Base-by-base conservation (phyloP, 1,139 yeast genomes). In the Blastobotrys ciferrii region DNA sequence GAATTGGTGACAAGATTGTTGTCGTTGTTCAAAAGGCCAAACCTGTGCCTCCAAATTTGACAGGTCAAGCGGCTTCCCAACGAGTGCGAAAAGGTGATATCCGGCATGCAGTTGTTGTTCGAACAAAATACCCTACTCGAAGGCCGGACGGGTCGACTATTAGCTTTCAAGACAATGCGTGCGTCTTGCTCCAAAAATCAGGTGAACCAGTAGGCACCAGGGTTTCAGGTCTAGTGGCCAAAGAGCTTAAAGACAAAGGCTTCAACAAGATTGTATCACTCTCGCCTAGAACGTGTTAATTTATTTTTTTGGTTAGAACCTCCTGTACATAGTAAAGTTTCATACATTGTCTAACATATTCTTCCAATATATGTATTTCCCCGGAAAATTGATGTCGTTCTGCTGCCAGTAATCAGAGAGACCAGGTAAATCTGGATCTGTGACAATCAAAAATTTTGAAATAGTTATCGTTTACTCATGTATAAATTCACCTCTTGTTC, bases 201-300 rank as follows among this genome's bases (percentile, higher is more conserved):
- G 88, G 89, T 23, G 98, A 94, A 64, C 97, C 98, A 6, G 76
- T 92, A 48, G 99, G 98, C 11, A 86, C 97, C 32, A 84, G 98
- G 77, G 88, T 92, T 32, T 79, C 87, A 48, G 84, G 92, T 36
- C 95, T 87, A 46, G 97, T 92, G 30, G 96, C 97, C 37, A 86
- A 87, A 67, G 98, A 92, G 68, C 78, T 92, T 56, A 82, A 84
- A 71, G 88, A 86, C 55, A 82, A 82, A 70, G 86, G 88, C 54
- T 89, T 78, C 69, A 85, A 82, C 71, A 92, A 92, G 73, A 83
- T 92, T 51, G 88, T 89, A 42, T 78, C 97, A 11, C 78, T 92
- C 66, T 98, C 98, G 15, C 95, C 96, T 59, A 83, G 87, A 69
- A 86, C 88, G 18, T 80, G 84, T 55, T 86, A 73, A 65, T 33